Evolutionary conservation across 495 filamentous ascomycete genomes (phyloP).

Genomic region (Penicillium angulare): DNA sequence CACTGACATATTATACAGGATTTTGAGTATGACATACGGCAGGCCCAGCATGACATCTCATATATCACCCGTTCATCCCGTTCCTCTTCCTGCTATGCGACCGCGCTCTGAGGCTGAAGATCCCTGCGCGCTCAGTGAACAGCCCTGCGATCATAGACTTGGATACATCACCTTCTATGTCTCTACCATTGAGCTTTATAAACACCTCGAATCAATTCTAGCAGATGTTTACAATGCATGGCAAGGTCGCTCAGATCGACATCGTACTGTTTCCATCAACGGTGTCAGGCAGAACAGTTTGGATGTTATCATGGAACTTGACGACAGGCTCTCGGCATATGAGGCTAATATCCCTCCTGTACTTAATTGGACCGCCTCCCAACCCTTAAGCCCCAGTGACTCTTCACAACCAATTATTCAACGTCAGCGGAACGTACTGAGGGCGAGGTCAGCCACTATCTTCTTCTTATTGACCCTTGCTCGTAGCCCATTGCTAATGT

Average conservation of each 20-base stretch:
- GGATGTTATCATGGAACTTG: constrained; percentile 40
- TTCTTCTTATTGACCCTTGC: not conserved
- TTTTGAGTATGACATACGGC: constrained; percentile 50
- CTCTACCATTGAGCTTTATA: constrained; percentile 40
- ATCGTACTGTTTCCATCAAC: constrained; percentile 7
- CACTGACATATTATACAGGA: constrained; percentile 23
- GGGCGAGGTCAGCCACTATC: constrained; percentile 29
- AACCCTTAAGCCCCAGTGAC: constrained; percentile 1
- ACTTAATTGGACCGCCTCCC: constrained; percentile 35
- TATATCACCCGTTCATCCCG: constrained; percentile 24
- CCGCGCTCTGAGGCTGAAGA: constrained; percentile 11
- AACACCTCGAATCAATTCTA: constrained; percentile 43
- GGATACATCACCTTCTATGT: constrained; percentile 38
- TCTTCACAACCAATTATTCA: constrained; percentile 19
- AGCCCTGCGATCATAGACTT: constrained; percentile 20
- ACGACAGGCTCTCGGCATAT: constrained; percentile 36
- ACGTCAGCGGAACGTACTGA: constrained; percentile 42
- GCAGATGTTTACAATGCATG: constrained; percentile 44
- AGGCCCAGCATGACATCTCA: constrained; percentile 46
- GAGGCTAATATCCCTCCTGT: constrained; percentile 32
- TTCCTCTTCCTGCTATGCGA: constrained; percentile 31
- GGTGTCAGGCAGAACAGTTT: constrained; percentile 26
- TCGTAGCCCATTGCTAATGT: not conserved
- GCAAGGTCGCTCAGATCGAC: constrained; percentile 19
- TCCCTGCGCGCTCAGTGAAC: constrained; percentile 21